Evolutionary conservation across 2,329 filamentous ascomycete genomes (phyloP), one percentile per base, ranked within the genome.

Genomic region (Raffaelea ambrosiae): DNA sequence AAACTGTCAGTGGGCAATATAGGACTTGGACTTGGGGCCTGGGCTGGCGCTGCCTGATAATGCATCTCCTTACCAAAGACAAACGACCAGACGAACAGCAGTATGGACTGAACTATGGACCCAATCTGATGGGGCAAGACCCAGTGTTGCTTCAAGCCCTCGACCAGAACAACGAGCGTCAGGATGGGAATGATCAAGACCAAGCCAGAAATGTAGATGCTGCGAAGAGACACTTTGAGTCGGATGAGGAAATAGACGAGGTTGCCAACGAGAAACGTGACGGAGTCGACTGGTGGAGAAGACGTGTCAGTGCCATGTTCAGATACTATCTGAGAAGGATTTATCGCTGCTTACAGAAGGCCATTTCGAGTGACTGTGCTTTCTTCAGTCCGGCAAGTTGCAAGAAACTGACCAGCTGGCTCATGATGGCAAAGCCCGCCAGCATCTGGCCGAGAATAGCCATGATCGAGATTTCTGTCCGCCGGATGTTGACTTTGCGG

Each of bases 391-490:
- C 70, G 1, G 56, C 56, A 5, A 54, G 48, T 16, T 48, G 51
- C 49, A 57, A 52, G 29, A 57, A 57, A 40, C 53, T 53, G 23
- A 56, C 51, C 18, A 54, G 45, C 38, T 55, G 67, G 39, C 66
- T 66, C 29, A 66, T 63, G 46, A 69, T 63, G 47, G 52, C 62
- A 41, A 61, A 63, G 4, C 65, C 65, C 18, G 59, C 58, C 13
- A 65, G 53, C 20, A 52, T 45, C 46, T 56, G 56, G 21, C 53
- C 50, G 16, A 53, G 40, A 13, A 63, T 67, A 5, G 61, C 61
- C 42, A 68, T 55, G 48, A 66, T 63, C 4, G 73, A 69, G 31
- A 79, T 76, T 56, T 78, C 75, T 0, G 75, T 78, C 19, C 75
- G 69, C n/a, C 73, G 66, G 18, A 69, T 57, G 50, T 75, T 74